phyloP scores from a whole-genome alignment of 2,329 filamentous ascomycete genomes.

The Ceratocystis papillata region DNA sequence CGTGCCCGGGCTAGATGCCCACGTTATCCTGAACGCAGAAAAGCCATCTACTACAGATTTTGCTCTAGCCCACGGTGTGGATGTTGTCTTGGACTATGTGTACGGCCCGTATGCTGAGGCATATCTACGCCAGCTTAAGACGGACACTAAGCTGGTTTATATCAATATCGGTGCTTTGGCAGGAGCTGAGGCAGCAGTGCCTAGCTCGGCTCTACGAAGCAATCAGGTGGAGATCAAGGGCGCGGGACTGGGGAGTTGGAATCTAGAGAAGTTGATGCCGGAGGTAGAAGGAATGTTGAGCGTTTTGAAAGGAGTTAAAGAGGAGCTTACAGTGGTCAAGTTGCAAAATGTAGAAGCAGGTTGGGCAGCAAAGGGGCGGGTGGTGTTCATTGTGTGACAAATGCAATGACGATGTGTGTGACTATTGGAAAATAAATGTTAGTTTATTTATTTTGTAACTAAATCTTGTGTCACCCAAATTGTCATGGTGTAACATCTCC shows the following conservation, averaged over 20 bases:
- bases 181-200: slow-evolving; percentile 33
- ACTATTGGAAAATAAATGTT: neutral
- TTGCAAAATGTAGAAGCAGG: slow-evolving; percentile 29
- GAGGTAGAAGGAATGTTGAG: slow-evolving; percentile 28
- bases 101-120: slow-evolving; percentile 39
- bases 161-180: slow-evolving; percentile 43
- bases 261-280: slow-evolving; percentile 28
- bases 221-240: slow-evolving; percentile 41
- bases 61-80: slow-evolving; percentile 34
- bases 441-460: neutral
- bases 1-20: slow-evolving; percentile 28
- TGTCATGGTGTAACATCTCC: neutral
- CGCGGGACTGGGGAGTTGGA: slow-evolving; percentile 38
- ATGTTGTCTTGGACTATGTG: slow-evolving; percentile 48
- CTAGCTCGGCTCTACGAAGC: slow-evolving; percentile 37
- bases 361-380: slow-evolving; percentile 28
- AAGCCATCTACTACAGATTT: neutral
- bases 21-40: neutral
- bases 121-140: slow-evolving; percentile 35
- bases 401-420: neutral
- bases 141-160: slow-evolving; percentile 39
- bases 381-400: slow-evolving; percentile 27
- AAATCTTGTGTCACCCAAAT: neutral
- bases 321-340: slow-evolving; percentile 26
- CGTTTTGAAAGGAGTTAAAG: slow-evolving; percentile 27